Evolutionary conservation across 2,329 filamentous ascomycete genomes (phyloP), one percentile per base, ranked within the genome.

Genomic region (Colletotrichum coccodes): DNA sequence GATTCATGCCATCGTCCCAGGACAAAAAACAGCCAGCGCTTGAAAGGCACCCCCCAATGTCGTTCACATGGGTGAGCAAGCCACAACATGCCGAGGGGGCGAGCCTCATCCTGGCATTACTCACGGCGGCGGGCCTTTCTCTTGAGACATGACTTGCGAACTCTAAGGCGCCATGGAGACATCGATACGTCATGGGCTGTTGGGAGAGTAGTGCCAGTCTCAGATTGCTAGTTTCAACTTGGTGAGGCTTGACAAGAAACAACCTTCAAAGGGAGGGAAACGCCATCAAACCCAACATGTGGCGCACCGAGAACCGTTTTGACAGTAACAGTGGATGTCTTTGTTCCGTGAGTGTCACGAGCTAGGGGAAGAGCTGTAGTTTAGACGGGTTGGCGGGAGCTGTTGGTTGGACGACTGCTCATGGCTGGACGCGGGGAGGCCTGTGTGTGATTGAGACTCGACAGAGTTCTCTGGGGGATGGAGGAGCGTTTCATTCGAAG

Each of bases 401-500:
- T 46, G 36, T 58, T 59, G 36, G 65, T 68, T 65, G 65, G 65
- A 60, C 38, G 53, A 68, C 40, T 30, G 53, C 23, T 23, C 36
- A 26, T 28, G 34, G 60, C 49, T 38, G 61, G 40, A 47, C 47
- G 47, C 42, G 57, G 47, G 40, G 47, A 68, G 40, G 58, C 63
- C 57, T 54, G 54, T 32, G 40, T 53, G 49, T 36, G 30, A 47
- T 49, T 56, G 53, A 65, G 47, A 49, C 63, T 66, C n/a, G 40
- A 32, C 28, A 54, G 49, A 64, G 54, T 40, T 47, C 28, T 47
- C 28, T 61, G 58, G 40, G 42, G 34, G 34, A 65, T 32, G 65
- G 65, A 54, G 16, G 40, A 56, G 47, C 61, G 65, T 65, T 65
- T 68, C 65, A 68, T 59, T 65, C 47, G 34, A 65, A 65, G 47